phyloP scores from a whole-genome alignment of 176 grass and related monocot genomes.

The Rhynchospora pubera region DNA sequence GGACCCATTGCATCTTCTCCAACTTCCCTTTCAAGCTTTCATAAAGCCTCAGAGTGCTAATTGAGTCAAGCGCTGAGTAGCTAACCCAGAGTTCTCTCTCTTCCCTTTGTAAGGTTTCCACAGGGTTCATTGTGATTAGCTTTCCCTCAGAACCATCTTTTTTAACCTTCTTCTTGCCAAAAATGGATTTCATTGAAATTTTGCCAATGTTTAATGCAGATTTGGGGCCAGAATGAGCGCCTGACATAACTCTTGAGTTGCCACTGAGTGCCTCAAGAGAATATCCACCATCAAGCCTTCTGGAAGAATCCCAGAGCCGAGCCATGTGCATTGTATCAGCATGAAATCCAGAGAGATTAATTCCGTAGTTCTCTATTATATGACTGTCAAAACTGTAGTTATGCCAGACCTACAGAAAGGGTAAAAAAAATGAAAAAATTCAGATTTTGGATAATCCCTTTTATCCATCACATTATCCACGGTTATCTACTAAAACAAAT shows the following conservation, averaged over 20 bases:
- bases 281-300: constrained; percentile 70
- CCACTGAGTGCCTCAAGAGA: constrained; percentile 89
- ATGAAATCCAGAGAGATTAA: constrained; percentile 77
- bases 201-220: constrained; percentile 44
- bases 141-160: constrained; percentile 87
- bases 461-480: neutral
- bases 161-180: constrained; percentile 64
- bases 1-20: constrained; percentile 43
- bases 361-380: constrained; percentile 70
- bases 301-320: constrained; percentile 87
- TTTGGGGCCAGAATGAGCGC: constrained; percentile 7
- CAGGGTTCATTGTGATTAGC: constrained; percentile 36
- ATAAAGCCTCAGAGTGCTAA: constrained; percentile 60
- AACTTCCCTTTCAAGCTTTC: constrained; percentile 85
- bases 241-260: constrained; percentile 55
- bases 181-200: constrained; percentile 79
- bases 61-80: constrained; percentile 78
- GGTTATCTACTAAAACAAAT: neutral
- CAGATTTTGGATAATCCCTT: neutral
- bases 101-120: constrained; percentile 79
- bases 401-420: constrained; percentile 80
- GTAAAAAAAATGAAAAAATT: constrained; percentile 13
- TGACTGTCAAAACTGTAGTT: constrained; percentile 97
- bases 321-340: constrained; percentile 98
- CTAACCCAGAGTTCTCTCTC: constrained; percentile 78